Conservation (phyloP, 352 stramenopile species). For the Blastocystis sp. region DNA sequence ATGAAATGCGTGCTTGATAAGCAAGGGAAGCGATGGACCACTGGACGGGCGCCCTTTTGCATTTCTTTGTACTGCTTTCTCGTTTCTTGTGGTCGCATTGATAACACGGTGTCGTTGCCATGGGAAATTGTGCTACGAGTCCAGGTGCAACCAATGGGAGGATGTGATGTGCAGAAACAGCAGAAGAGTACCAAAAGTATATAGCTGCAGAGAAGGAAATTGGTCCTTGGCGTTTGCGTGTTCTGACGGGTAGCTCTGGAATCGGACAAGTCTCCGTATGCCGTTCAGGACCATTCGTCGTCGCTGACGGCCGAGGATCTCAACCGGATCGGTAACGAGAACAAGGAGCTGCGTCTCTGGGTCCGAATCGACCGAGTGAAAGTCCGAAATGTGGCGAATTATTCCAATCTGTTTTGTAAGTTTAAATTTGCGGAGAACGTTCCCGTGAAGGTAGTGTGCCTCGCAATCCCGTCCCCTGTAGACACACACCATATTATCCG, state of each 20-base stretch:
- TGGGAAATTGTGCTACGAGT: conserved; percentile 69
- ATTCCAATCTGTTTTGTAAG: conserved; percentile 65
- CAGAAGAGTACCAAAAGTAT: conserved; percentile 63
- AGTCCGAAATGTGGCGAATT: conserved; percentile 47
- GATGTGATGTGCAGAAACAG: conserved; percentile 38
- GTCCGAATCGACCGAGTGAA: conserved; percentile 68
- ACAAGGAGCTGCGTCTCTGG: conserved; percentile 61
- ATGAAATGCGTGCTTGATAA: background rate
- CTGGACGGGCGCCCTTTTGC: background rate
- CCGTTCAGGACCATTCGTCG: background rate
- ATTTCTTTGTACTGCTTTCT: background rate
- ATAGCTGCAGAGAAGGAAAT: conserved; percentile 66
- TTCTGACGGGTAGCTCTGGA: conserved; percentile 13
- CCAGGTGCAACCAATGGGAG: background rate
- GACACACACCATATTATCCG: conserved; percentile 62
- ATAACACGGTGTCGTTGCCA: background rate
- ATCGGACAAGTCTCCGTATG: conserved; percentile 33
- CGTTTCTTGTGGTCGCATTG: background rate
- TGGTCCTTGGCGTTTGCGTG: background rate
- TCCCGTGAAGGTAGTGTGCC: conserved; percentile 22
- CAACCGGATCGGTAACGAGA: conserved; percentile 53
- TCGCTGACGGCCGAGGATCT: conserved; percentile 25
- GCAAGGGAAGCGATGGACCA: background rate
- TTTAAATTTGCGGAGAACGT: conserved; percentile 63
- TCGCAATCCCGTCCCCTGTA: background rate